Percentiles rank a stretch among this genome's conserved stretches.
Conservation (phyloP, 2,329 filamentous ascomycete genomes). For the Chlorencoelia australis region DNA sequence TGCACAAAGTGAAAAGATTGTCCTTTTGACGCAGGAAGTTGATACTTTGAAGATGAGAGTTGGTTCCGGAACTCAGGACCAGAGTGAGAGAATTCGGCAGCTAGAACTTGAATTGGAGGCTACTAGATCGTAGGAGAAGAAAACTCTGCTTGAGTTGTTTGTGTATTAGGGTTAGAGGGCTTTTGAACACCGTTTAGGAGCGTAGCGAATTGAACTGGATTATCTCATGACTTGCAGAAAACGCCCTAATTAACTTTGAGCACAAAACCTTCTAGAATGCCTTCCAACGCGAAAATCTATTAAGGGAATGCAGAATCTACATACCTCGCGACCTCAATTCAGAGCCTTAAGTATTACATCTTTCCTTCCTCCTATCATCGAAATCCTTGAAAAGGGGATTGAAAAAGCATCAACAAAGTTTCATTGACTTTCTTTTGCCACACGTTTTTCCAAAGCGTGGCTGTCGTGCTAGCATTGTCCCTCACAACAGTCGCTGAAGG, state of each 20-base stretch:
- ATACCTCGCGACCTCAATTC: too few relatives aligned
- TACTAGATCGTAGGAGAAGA: conserved; percentile 37
- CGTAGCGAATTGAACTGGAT: not conserved
- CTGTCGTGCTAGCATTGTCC: too few relatives aligned
- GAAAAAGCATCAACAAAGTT: too few relatives aligned
- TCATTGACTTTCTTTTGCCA: too few relatives aligned
- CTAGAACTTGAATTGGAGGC: conserved; percentile 58
- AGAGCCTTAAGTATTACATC: too few relatives aligned
- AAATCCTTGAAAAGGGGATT: too few relatives aligned
- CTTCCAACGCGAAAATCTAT: too few relatives aligned
- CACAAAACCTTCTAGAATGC: too few relatives aligned
- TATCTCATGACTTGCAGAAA: not conserved
- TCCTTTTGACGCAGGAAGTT: conserved; percentile 59
- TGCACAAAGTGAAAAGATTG: conserved; percentile 68
- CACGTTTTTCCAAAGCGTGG: too few relatives aligned
- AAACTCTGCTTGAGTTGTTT: not conserved
- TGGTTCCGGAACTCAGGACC: conserved; percentile 44
- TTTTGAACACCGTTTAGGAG: not conserved
- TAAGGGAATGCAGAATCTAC: too few relatives aligned
- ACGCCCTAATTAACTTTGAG: not conserved
- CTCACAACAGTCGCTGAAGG: too few relatives aligned
- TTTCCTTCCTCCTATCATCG: too few relatives aligned
- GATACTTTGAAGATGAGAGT: conserved; percentile 73
- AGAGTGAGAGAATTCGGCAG: conserved; percentile 58
- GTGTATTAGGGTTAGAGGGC: not conserved